Evolutionary conservation across 768 basidiomycete species (phyloP).

Genomic region (Tylopilus intermedius): DNA sequence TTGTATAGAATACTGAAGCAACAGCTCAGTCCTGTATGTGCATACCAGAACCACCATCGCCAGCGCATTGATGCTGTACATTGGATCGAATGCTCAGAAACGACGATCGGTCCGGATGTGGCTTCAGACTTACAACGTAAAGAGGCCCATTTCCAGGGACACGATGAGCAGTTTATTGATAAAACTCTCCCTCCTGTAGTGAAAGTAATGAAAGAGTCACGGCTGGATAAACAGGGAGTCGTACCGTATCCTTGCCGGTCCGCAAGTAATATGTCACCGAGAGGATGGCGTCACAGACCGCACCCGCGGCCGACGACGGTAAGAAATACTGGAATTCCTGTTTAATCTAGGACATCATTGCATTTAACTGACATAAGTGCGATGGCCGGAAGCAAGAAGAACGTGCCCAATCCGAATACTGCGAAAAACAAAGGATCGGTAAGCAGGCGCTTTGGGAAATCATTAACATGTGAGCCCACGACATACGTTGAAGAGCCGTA

Average conservation of each 20-base stretch:
- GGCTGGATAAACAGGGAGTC: not conserved
- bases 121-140: slow-evolving; percentile 12
- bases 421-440: not conserved
- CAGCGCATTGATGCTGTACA: slow-evolving; percentile 10
- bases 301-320: not conserved
- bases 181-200: slow-evolving; percentile 2
- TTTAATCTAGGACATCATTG: not conserved
- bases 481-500: slow-evolving; percentile 11
- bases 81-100: not conserved
- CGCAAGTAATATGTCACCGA: slow-evolving; percentile 10
- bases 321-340: not conserved
- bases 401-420: slow-evolving; percentile 12
- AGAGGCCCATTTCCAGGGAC: slow-evolving; percentile 10
- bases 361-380: not conserved
- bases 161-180: slow-evolving; percentile 8
- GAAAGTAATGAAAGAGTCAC: not conserved
- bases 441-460: not conserved
- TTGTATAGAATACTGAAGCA: slow-evolving; percentile 11
- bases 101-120: not conserved
- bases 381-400: not conserved
- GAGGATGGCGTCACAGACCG: slow-evolving; percentile 3
- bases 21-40: not conserved
- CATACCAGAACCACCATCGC: not conserved
- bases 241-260: slow-evolving; percentile 6
- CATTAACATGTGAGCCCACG: not conserved